These are phyloP conservation scores for Bryoglossum gracile DNA, from an alignment of 495 filamentous ascomycete genomes.

Conservation along the genomic window DNA sequence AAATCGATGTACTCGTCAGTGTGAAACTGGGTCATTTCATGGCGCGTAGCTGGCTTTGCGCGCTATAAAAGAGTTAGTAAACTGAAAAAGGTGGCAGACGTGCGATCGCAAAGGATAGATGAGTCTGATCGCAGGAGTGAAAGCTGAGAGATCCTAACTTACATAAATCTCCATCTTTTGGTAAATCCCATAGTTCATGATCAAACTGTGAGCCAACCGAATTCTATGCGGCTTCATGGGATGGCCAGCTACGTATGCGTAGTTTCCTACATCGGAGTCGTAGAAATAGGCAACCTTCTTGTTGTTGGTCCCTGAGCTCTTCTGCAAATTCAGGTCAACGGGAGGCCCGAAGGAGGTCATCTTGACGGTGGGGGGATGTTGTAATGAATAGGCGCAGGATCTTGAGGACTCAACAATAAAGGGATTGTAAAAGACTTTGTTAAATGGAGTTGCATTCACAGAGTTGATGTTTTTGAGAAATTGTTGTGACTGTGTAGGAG, in stretches of 20 bases:
- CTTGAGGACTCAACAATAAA: too few relatives aligned
- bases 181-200: slow-evolving; percentile 98
- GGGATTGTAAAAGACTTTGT: too few relatives aligned
- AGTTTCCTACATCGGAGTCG: slow-evolving; percentile 93
- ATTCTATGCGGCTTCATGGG: slow-evolving; percentile 99
- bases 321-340: slow-evolving; percentile 42
- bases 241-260: slow-evolving; percentile 96
- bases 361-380: too few relatives aligned
- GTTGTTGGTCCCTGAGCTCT: slow-evolving; percentile 44
- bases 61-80: slow-evolving; percentile 49
- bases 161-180: slow-evolving; percentile 99
- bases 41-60: slow-evolving; percentile 90
- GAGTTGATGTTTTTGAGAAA: too few relatives aligned
- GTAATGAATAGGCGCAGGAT: too few relatives aligned
- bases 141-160: slow-evolving; percentile 32
- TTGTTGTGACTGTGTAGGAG: too few relatives aligned
- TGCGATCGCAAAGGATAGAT: background rate
- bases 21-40: slow-evolving; percentile 99
- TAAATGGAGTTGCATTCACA: too few relatives aligned
- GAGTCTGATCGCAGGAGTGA: too few relatives aligned
- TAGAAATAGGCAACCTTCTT: slow-evolving; percentile 95
- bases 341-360: slow-evolving; percentile 33
- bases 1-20: slow-evolving; percentile 99
- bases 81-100: background rate
- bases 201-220: slow-evolving; percentile 88